Conservation (phyloP, 768 basidiomycete genomes). For the Amanita rubescens region DNA sequence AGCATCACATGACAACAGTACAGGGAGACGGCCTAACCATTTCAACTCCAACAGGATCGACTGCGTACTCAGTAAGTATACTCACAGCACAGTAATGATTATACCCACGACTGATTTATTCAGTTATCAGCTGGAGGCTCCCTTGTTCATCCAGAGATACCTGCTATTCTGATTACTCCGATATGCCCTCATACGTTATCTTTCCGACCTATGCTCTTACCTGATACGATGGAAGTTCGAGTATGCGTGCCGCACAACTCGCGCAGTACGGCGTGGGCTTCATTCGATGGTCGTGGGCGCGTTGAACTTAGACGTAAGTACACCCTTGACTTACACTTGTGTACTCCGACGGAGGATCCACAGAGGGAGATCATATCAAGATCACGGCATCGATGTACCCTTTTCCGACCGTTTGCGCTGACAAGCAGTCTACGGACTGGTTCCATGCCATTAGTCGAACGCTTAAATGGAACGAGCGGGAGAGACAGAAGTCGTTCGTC, state of each 20-base stretch:
- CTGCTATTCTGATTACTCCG: conserved; percentile 91
- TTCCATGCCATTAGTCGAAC: conserved; percentile 96
- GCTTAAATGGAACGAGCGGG: conserved; percentile 98
- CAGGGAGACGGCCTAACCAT: conserved; percentile 96
- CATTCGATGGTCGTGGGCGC: conserved; percentile 94
- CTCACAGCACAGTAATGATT: too few species aligned
- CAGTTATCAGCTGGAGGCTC: conserved; percentile 95
- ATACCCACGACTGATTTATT: conserved; percentile 8
- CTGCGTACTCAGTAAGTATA: conserved; percentile 94
- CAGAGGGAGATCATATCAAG: conserved; percentile 99
- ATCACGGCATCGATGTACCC: conserved; percentile 95
- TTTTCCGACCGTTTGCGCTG: conserved; percentile 97
- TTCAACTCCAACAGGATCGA: conserved; percentile 96
- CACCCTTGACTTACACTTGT: background rate
- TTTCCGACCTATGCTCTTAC: conserved; percentile 97
- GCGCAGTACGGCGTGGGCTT: conserved; percentile 96
- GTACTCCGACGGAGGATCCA: conserved; percentile 9
- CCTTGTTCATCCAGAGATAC: conserved; percentile 95
- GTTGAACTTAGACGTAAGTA: conserved; percentile 90
- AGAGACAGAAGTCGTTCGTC: conserved; percentile 97
- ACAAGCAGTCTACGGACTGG: conserved; percentile 98
- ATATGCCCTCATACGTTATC: conserved; percentile 98
- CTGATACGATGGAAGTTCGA: conserved; percentile 96
- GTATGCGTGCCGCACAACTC: conserved; percentile 99
- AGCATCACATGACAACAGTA: conserved; percentile 98